Conservation (phyloP, 2,329 filamentous ascomycete genomes). For the Phyllosticta paracitricarpa region DNA sequence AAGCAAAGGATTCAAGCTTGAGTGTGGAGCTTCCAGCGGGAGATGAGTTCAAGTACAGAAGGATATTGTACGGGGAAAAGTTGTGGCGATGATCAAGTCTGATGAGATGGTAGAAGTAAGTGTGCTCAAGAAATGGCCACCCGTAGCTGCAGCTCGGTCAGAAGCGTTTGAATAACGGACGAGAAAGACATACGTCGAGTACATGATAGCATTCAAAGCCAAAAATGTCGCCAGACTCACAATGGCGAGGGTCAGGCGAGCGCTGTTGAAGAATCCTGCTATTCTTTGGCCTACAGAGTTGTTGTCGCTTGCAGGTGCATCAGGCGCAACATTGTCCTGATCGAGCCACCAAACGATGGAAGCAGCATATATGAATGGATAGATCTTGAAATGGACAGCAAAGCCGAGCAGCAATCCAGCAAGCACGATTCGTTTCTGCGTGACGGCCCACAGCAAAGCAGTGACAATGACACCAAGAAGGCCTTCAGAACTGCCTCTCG, state of each 20-base stretch:
- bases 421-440: conserved; percentile 50
- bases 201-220: conserved; percentile 70
- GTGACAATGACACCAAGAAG: conserved; percentile 77
- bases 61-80: conserved; percentile 90
- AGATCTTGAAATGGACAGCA: conserved; percentile 95
- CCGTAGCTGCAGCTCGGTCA: conserved; percentile 51
- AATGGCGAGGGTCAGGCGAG: conserved; percentile 48
- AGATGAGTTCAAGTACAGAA: conserved; percentile 78
- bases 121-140: conserved; percentile 73
- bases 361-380: conserved; percentile 89
- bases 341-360: conserved; percentile 76
- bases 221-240: conserved; percentile 65
- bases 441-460: conserved; percentile 71
- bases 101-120: conserved; percentile 84
- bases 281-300: conserved; percentile 16
- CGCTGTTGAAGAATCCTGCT: conserved; percentile 20
- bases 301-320: not conserved
- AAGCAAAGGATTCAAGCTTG: conserved; percentile 69
- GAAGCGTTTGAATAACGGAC: not conserved
- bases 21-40: conserved; percentile 28
- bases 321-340: conserved; percentile 24
- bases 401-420: conserved; percentile 71
- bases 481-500: conserved; percentile 86
- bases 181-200: conserved; percentile 47
- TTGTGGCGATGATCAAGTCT: conserved; percentile 96